These are phyloP conservation scores for Auricularia heimuer DNA, from an alignment of 768 basidiomycete species.

Conservation along the genomic window DNA sequence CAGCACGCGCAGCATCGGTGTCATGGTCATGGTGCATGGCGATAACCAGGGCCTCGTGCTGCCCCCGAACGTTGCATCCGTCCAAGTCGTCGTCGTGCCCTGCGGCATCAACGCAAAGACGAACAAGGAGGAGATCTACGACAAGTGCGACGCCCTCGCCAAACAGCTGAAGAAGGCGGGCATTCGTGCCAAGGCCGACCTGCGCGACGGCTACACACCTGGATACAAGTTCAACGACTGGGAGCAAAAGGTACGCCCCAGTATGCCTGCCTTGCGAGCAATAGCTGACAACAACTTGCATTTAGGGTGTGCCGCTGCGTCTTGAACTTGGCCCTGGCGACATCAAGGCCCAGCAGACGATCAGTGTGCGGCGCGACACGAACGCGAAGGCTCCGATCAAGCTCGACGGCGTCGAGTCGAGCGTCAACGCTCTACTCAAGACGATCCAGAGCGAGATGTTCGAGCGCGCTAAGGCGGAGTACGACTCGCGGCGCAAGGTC, in stretches of 20 bases:
- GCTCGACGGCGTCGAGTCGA: constrained; percentile 35
- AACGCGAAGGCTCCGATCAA: constrained; percentile 49
- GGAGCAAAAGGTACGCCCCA: constrained; percentile 77
- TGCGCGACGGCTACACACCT: constrained; percentile 92
- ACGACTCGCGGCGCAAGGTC: constrained; percentile 58
- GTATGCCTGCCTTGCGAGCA: background rate
- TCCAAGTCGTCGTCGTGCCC: constrained; percentile 88
- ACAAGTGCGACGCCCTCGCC: constrained; percentile 69
- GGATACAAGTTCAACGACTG: constrained; percentile 99
- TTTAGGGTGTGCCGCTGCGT: constrained; percentile 88
- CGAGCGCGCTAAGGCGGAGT: constrained; percentile 59
- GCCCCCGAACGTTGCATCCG: constrained; percentile 90
- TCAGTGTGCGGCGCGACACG: constrained; percentile 77
- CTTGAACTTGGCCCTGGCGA: constrained; percentile 96
- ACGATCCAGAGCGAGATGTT: constrained; percentile 90
- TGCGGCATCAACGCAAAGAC: constrained; percentile 89
- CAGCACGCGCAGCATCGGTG: constrained; percentile 90
- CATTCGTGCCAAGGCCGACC: constrained; percentile 79
- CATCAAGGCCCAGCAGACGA: constrained; percentile 68
- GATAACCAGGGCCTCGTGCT: constrained; percentile 96
- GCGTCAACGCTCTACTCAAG: constrained; percentile 60
- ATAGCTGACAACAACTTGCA: background rate
- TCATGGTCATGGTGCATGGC: constrained; percentile 99
- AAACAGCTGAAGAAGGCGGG: constrained; percentile 59
- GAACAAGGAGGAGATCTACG: constrained; percentile 59